Evolutionary conservation across 1,139 yeast species (phyloP).

Genomic region (Maudiozyma humilis): DNA sequence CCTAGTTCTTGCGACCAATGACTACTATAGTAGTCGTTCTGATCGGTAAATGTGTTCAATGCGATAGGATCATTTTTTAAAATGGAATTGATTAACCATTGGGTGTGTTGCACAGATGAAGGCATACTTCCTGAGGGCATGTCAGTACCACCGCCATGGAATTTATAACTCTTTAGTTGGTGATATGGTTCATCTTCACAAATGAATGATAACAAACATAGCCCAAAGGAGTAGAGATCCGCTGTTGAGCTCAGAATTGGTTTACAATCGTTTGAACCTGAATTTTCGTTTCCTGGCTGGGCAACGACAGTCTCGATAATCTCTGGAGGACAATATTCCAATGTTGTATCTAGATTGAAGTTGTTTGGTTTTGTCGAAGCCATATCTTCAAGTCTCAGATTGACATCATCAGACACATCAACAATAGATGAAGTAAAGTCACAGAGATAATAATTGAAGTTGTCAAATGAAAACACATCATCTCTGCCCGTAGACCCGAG

Average conservation of each 20-base stretch:
- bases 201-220: conserved; percentile 16
- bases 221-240: conserved; percentile 18
- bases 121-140: conserved; percentile 1
- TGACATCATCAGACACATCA: background rate
- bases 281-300: background rate
- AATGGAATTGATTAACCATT: conserved; percentile 19
- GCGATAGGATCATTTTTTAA: conserved; percentile 15
- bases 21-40: conserved; percentile 34
- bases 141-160: conserved; percentile 1
- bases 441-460: conserved; percentile 11
- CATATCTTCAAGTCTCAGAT: background rate
- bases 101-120: conserved; percentile 16
- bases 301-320: conserved; percentile 1
- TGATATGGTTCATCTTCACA: conserved; percentile 17
- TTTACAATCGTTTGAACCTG: background rate
- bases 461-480: background rate
- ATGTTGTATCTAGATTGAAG: conserved; percentile 11
- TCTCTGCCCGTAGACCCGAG: background rate
- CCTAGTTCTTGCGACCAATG: conserved; percentile 20
- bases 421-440: conserved; percentile 15
- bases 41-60: conserved; percentile 46
- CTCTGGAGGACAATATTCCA: conserved; percentile 19
- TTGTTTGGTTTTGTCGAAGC: background rate
- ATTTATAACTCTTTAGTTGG: conserved; percentile 10
- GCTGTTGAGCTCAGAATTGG: conserved; percentile 7